Base-by-base conservation (phyloP, 306 rosid genomes). In the Lablab purpureus region DNA sequence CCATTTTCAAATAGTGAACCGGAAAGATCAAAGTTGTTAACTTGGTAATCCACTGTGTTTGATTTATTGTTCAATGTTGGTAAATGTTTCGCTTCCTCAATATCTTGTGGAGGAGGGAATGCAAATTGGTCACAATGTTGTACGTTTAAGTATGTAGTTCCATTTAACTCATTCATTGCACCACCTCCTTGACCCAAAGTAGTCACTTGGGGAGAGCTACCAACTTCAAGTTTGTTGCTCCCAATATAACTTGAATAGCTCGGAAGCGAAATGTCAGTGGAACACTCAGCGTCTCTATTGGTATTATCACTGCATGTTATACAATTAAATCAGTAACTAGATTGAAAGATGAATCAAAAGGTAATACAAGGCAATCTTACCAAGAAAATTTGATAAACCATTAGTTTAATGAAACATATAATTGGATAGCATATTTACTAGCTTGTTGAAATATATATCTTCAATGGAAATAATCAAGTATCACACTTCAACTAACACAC, bases 261-360 rank as follows among this genome's bases (percentile, higher is more conserved):
- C 18, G 91, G 87, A 74, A 86, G 76, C 1, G 87, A 81, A 45
- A 81, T 84, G 52, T 84, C 89, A 34, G 82, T 71, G 73, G 93
- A 79, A 81, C 90, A 87, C 64, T 87, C 93, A n/a, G 50, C 85
- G n/a, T 80, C 93, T 72, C 88, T 87, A 51, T 72, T 77, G 67
- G 75, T 67, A 81, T 76, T 75, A 54, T 81, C 76, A 60, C 90
- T 79, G 85, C 30, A 62, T 49, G 71, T 79, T 51, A 59, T 46
- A 40, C 30, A 83, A 63, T 62, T 28, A 14, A 49, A 68, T 51
- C 43, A 74, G 54, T 27, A 22, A 80, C n/a, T 56, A 71, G 41
- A 45, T 30, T 59, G 66, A n/a, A 52, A 79, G 62, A 37, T 23
- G 80, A 71, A 67, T 21, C 52, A 50, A 43, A 9, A 62, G 32